These are phyloP conservation scores for Blastocystis sp. DNA, from an alignment of 352 stramenopile genomes.

Conservation along the genomic window DNA sequence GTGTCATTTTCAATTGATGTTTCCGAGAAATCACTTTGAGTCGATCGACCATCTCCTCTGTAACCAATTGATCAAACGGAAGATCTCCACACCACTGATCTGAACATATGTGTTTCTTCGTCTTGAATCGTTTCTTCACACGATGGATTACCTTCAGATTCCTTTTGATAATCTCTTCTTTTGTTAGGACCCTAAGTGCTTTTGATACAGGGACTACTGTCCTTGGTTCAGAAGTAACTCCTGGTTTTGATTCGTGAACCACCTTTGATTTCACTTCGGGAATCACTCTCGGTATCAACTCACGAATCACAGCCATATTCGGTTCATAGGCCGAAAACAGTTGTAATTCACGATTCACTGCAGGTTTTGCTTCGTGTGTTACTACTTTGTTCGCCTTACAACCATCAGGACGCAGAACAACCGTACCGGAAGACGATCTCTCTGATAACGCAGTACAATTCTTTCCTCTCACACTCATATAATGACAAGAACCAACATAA, in stretches of 20 bases:
- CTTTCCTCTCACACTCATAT: not conserved
- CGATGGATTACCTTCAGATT: not conserved
- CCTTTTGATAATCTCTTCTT: not conserved
- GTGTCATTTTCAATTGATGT: not conserved
- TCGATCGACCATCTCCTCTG: not conserved
- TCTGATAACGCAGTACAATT: not conserved
- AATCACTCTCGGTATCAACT: too few species aligned
- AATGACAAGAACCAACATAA: constrained; percentile 60
- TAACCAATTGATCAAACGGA: not conserved
- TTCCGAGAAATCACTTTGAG: not conserved
- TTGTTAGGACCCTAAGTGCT: not conserved
- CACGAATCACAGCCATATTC: not conserved
- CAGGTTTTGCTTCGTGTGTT: not conserved
- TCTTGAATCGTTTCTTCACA: not conserved
- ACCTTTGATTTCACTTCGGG: not conserved
- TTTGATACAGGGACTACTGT: not conserved
- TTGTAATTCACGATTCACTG: not conserved
- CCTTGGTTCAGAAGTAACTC: not conserved
- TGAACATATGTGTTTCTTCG: not conserved
- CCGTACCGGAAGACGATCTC: not conserved
- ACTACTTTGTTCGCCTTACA: constrained; percentile 80
- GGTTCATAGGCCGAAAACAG: not conserved
- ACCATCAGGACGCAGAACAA: constrained; percentile 69
- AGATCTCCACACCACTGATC: constrained; percentile 35
- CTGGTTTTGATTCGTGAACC: not conserved